Percentiles rank a stretch among this genome's conserved stretches.
Conservation (phyloP, 352 stramenopile species). For the Globisporangium orthogonon region DNA sequence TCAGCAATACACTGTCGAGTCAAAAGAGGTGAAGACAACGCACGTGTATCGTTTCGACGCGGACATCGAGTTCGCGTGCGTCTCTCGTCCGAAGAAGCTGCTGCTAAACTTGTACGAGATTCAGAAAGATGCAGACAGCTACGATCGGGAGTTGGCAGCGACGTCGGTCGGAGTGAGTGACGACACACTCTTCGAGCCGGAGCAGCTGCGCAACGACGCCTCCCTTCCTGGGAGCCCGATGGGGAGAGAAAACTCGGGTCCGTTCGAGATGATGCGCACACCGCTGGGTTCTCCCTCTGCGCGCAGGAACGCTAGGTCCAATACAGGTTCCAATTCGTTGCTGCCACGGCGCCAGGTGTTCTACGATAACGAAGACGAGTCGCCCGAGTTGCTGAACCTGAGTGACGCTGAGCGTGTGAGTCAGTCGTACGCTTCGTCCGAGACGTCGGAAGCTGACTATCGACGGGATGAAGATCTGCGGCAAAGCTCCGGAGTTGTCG, state of each 20-base stretch:
- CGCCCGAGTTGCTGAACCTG: conserved; percentile 34
- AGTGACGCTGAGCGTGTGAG: conserved; percentile 62
- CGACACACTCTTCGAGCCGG: conserved; percentile 33
- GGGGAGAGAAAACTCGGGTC: conserved; percentile 39
- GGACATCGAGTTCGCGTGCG: conserved; percentile 63
- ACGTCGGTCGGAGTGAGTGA: conserved; percentile 54
- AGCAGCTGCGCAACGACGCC: conserved; percentile 24
- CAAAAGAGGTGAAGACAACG: conserved; percentile 67
- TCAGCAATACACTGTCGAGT: conserved; percentile 41
- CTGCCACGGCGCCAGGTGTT: conserved; percentile 35
- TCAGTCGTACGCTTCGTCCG: conserved; percentile 63
- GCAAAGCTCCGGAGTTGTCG: conserved; percentile 43
- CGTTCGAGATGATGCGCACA: conserved; percentile 66
- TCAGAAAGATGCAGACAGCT: conserved; percentile 20
- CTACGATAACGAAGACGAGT: conserved; percentile 40
- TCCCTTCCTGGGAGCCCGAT: conserved; percentile 37
- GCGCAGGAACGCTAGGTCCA: conserved; percentile 3
- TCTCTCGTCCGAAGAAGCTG: conserved; percentile 61
- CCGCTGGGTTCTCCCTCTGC: conserved; percentile 36
- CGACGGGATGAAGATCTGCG: conserved; percentile 21
- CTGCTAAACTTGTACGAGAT: conserved; percentile 67
- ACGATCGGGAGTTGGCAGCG: conserved; percentile 19
- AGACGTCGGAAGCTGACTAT: conserved; percentile 37
- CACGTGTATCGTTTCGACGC: conserved; percentile 83
- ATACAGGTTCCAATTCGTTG: conserved; percentile 16